Evolutionary conservation across 441 rosid species (phyloP).

Genomic region (Sinapis alba): DNA sequence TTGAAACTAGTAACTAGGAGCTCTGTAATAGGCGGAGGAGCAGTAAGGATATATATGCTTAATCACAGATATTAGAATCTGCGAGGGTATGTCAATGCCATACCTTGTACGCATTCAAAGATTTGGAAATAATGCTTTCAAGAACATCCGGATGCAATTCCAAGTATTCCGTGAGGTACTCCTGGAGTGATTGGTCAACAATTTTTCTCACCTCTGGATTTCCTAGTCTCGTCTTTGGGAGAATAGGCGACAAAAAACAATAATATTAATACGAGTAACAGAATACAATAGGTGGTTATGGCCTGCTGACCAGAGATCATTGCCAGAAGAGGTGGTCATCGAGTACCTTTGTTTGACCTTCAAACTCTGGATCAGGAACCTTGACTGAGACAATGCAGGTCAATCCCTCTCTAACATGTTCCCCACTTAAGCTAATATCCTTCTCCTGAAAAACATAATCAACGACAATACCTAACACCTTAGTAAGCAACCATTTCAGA

Average conservation of each 20-base stretch:
- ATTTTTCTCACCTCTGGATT: slow-evolving; percentile 96
- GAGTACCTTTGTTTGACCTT: slow-evolving; percentile 99
- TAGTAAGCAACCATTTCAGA: slow-evolving; percentile 1
- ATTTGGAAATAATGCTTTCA: slow-evolving; percentile 86
- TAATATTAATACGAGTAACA: neutral
- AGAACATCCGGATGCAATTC: slow-evolving; percentile 98
- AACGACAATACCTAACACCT: slow-evolving; percentile 2
- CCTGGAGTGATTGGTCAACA: slow-evolving; percentile 96
- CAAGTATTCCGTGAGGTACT: slow-evolving; percentile 89
- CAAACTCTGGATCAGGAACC: slow-evolving; percentile 97
- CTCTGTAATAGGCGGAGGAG: slow-evolving; percentile 2
- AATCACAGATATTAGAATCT: no score
- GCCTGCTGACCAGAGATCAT: slow-evolving; percentile 10
- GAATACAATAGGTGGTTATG: neutral
- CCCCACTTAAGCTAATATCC: slow-evolving; percentile 92
- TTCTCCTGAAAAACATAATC: slow-evolving; percentile 63
- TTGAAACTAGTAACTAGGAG: neutral
- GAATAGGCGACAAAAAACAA: neutral
- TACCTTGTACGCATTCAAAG: slow-evolving; percentile 97
- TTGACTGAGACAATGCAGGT: slow-evolving; percentile 93
- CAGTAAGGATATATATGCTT: neutral
- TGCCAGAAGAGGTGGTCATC: neutral
- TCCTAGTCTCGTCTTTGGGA: slow-evolving; percentile 87
- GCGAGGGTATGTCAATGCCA: neutral
- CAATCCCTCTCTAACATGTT: slow-evolving; percentile 99